Conservation (phyloP, 73 alveolate species). For the Loxodes magnus region DNA sequence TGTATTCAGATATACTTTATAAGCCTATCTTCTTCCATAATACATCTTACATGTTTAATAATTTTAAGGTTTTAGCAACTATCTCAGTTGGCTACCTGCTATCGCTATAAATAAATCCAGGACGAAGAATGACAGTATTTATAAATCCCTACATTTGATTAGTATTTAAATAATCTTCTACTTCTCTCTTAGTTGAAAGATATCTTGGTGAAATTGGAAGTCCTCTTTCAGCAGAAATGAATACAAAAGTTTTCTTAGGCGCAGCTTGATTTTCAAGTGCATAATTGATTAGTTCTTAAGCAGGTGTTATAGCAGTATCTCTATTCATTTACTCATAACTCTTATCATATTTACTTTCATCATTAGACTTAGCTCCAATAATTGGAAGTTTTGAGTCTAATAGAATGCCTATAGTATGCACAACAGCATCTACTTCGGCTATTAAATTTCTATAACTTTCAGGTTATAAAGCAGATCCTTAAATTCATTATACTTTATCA, state of each 20-base stretch:
- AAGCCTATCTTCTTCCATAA: neutral
- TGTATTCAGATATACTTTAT: neutral
- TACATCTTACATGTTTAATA: neutral
- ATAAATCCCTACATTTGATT: no score
- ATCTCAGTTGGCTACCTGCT: no score
- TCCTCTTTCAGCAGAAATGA: neutral
- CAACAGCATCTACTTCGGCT: neutral
- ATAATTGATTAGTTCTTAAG: no score
- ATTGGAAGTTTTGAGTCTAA: neutral
- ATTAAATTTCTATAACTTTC: neutral
- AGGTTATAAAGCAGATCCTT: neutral
- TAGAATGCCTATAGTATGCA: neutral
- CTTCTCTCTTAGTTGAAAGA: neutral
- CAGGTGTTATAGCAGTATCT: neutral
- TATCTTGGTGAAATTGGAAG: neutral
- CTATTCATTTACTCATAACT: constrained; percentile 3
- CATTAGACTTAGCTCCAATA: no score
- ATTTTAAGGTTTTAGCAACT: neutral
- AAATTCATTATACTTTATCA: neutral
- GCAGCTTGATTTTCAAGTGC: neutral
- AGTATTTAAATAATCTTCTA: neutral
- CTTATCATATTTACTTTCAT: neutral
- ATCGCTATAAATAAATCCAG: no score
- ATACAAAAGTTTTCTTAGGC: neutral
- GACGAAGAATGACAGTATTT: no score